These are phyloP conservation scores for Boeremia exigua DNA, from an alignment of 2,329 filamentous ascomycete species.

Conservation along the genomic window DNA sequence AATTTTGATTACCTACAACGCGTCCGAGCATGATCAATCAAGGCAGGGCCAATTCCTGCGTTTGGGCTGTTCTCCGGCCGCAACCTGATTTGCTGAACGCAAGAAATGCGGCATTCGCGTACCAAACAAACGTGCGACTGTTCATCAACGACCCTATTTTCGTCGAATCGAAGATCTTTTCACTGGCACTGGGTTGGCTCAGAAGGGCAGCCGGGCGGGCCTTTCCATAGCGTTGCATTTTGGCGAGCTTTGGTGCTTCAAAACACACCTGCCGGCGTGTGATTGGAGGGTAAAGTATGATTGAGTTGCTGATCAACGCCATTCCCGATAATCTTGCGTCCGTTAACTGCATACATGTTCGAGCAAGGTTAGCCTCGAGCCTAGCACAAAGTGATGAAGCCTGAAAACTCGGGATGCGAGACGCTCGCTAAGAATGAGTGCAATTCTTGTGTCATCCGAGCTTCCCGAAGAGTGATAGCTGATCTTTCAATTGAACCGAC, in stretches of 20 bases:
- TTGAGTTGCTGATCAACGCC: conserved; percentile 7
- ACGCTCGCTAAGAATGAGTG: neutral
- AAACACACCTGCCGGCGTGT: conserved; percentile 4
- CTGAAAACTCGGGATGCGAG: neutral
- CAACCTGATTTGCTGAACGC: neutral
- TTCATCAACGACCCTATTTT: neutral
- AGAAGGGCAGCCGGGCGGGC: conserved; percentile 10
- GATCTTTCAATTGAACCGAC: neutral
- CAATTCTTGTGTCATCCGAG: no score
- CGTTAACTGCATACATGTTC: conserved; percentile 2
- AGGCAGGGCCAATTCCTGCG: no score
- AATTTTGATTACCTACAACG: neutral
- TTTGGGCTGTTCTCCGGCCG: no score
- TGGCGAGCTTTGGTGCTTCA: neutral
- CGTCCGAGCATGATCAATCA: no score
- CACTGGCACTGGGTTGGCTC: neutral
- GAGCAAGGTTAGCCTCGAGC: neutral
- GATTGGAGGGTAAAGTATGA: conserved; percentile 13
- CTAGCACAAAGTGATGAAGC: neutral
- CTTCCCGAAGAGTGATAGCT: neutral
- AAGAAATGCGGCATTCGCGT: no score
- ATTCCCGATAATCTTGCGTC: conserved; percentile 1
- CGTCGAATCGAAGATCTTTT: neutral
- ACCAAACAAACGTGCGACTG: no score
- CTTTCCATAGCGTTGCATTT: conserved; percentile 8